Base-by-base conservation (phyloP, 192 early-diverging fungal species). In the Gaertneriomyces semiglobifer region DNA sequence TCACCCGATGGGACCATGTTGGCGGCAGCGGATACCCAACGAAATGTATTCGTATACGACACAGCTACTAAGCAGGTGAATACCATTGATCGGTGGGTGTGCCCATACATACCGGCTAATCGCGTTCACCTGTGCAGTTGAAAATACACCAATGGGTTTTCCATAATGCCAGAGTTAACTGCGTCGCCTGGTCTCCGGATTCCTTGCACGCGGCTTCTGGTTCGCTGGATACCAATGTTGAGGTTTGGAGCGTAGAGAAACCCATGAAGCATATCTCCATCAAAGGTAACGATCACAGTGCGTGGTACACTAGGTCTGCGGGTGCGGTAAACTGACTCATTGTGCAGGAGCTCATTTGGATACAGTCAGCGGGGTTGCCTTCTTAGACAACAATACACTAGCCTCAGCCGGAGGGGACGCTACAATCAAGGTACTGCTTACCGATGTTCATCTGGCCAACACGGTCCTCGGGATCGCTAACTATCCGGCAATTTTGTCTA, bases 151-250 rank as follows among this genome's bases (percentile, higher is more conserved):
- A 88, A 19, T 98, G 94, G 94, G 88, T 90, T 25, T 92, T 90
- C 76, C 96, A 98, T 72, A 87, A 82, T 4, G 91, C 88, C 38
- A 86, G 93, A n/a, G 80, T 98, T 50, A 91, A 89, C 64, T 76
- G 77, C 7, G 71, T 98, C 40, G 77, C 77, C 0, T 98, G 94
- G 94, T 86, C 89, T 1, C 76, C 85, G 1, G 88, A 90, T 72
- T 85, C 88, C 3, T 43, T 68, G 18, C 88, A 89, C 70, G 86
- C 88, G 3, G 94, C 86, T 1, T 91, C 89, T 45, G 88, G 87
- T 14, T 86, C 89, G 38, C 79, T 96, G 39, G 96, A 98, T 74
- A 93, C 92, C 57, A 86, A 92, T 75, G 85, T 97, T 41, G 92
- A 90, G 73, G 82, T 97, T 5, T 98, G 94, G 94, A 90, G 83